Evolutionary conservation across 140 eudicot genomes (phyloP).

Genomic region (Bidens hawaiensis): DNA sequence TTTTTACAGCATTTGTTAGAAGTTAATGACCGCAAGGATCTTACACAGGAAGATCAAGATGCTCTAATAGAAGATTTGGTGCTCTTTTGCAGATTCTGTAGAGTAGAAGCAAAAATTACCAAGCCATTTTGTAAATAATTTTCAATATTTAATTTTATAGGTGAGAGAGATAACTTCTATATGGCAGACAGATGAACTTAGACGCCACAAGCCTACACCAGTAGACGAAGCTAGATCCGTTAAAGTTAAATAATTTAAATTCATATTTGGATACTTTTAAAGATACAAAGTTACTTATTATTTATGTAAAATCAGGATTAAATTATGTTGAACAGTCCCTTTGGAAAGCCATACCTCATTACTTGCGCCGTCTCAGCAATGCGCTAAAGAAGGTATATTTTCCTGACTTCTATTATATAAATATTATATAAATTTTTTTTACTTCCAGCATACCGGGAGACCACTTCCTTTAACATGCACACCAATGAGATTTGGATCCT

Average conservation of each 20-base stretch:
- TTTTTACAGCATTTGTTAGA: conserved; percentile 81
- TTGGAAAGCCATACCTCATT: conserved; percentile 96
- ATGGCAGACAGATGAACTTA: conserved; percentile 99
- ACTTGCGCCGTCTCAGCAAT: conserved; percentile 92
- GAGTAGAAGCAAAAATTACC: conserved; percentile 7
- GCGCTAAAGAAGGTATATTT: conserved; percentile 82
- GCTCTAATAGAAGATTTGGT: conserved; percentile 97
- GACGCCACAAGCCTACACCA: conserved; percentile 97
- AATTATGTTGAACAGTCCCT: conserved; percentile 95
- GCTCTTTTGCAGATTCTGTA: conserved; percentile 9
- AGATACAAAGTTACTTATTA: neutral
- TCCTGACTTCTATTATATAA: neutral
- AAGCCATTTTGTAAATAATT: conserved; percentile 1
- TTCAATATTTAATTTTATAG: conserved; percentile 39
- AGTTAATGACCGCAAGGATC: conserved; percentile 80
- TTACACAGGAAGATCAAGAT: conserved; percentile 82
- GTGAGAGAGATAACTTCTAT: conserved; percentile 94
- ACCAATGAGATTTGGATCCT: conserved; percentile 91
- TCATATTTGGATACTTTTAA: conserved; percentile 1
- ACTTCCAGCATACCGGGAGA: conserved; percentile 82
- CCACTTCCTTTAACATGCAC: conserved; percentile 95
- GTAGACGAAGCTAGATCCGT: conserved; percentile 98
- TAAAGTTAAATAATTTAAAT: conserved; percentile 11
- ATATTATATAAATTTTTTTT: conserved; percentile 2
- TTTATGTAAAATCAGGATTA: conserved; percentile 47